These are phyloP conservation scores for Paxillus involutus DNA, from an alignment of 768 basidiomycete species.

Conservation along the genomic window DNA sequence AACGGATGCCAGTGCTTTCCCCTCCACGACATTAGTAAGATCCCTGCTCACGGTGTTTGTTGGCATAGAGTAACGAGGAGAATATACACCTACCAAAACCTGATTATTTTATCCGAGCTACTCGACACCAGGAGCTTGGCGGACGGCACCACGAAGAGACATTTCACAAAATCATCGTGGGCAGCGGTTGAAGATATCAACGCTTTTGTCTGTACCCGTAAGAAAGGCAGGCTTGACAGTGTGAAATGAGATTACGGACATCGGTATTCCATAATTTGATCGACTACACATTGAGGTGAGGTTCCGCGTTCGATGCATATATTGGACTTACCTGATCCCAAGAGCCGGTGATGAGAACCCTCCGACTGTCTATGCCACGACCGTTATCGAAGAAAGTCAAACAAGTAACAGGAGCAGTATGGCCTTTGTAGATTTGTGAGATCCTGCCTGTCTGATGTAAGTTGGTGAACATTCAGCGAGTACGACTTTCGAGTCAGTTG, in stretches of 20 bases:
- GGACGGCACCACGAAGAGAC: slow-evolving; percentile 67
- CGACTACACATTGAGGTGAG: slow-evolving; percentile 47
- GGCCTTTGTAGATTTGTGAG: slow-evolving; percentile 73
- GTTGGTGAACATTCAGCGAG: slow-evolving; percentile 7
- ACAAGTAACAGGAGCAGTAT: slow-evolving; percentile 86
- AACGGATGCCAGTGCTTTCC: slow-evolving; percentile 46
- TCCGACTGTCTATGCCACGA: slow-evolving; percentile 38
- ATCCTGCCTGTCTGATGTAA: slow-evolving; percentile 73
- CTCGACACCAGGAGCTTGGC: slow-evolving; percentile 75
- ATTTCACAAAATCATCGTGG: slow-evolving; percentile 91
- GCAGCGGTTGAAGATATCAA: slow-evolving; percentile 70
- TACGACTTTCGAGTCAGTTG: background rate
- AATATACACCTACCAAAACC: slow-evolving; percentile 68
- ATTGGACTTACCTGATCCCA: slow-evolving; percentile 76
- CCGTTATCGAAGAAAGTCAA: slow-evolving; percentile 62
- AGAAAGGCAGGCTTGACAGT: background rate
- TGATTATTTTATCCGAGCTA: slow-evolving; percentile 85
- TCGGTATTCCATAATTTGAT: slow-evolving; percentile 85
- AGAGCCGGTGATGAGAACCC: slow-evolving; percentile 81
- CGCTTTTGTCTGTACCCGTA: slow-evolving; percentile 57
- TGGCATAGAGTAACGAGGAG: background rate
- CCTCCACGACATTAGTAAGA: slow-evolving; percentile 45
- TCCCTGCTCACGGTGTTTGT: slow-evolving; percentile 50
- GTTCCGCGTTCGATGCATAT: background rate
- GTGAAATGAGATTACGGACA: slow-evolving; percentile 39